Evolutionary conservation across 139 green algal species (phyloP), one percentile per base, ranked within the genome.

Genomic region (Chlorella sp.): DNA sequence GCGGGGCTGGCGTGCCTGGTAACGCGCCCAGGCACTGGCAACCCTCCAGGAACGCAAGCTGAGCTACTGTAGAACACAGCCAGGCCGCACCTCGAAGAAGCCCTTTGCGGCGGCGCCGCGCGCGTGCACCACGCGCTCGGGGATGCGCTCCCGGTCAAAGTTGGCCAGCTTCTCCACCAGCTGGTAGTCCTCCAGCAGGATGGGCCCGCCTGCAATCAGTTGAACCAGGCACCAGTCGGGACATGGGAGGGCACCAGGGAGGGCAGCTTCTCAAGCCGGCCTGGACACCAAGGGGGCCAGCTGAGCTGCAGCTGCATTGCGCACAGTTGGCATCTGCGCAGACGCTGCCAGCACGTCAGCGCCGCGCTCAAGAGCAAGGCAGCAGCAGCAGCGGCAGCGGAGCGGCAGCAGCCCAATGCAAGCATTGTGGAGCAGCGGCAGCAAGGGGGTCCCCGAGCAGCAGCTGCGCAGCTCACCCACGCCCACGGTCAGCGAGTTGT

Each of bases 101-200:
- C 96, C 96, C 89, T 99, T 99, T n/a, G 95, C 96, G 20, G 88
- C 89, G 34, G 96, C 94, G 41, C 96, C 96, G n/a, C 96, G 93
- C 0, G 96, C 96, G 84, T 99, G 96, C 60, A 99, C 96, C 4
- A 99, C 96, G 44, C 96, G 93, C 94, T 99, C 96, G 2, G 96
- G 96, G 78, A 99, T 98, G 75, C 96, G 91, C 93, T 99, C 96
- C 17, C 95, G 90, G 88, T 99, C 94, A 88, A 99, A 98, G 81
- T 98, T 94, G 6, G 95, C 94, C 28, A 98, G 85, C 92, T 99
- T 99, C 89, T 99, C 96, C 9, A 97, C 82, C 44, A 99, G 87
- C 77, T 99, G 96, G 83, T 97, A 98, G 87, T 99, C 96, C 78
- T 96, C 93, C 79, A 96, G 85, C 30, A 95, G 88, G 75, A 96